These are phyloP conservation scores for Penicillium olsonii DNA, from an alignment of 2,329 filamentous ascomycete species.

Conservation along the genomic window DNA sequence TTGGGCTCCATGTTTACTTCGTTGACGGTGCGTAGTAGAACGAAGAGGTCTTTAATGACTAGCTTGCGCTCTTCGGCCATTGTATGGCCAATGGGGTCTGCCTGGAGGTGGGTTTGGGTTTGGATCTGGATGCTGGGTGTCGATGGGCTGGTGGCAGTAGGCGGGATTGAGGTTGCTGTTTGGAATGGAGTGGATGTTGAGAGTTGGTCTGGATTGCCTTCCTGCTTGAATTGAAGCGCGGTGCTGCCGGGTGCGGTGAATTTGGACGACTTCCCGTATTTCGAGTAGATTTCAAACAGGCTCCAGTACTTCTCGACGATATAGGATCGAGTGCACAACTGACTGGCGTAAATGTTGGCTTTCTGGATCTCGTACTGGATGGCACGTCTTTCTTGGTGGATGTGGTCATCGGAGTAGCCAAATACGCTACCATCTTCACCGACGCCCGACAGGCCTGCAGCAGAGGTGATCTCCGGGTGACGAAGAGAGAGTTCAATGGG, in stretches of 20 bases:
- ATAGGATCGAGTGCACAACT: conserved; percentile 78
- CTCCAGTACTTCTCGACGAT: conserved; percentile 85
- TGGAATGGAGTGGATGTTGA: neutral
- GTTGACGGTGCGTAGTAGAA: conserved; percentile 73
- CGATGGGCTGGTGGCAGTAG: neutral
- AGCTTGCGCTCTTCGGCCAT: conserved; percentile 76
- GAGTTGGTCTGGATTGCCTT: conserved; percentile 16
- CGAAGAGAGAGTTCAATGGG: conserved; percentile 68
- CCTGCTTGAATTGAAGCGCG: conserved; percentile 18
- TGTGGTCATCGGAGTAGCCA: conserved; percentile 30
- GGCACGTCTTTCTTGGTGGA: conserved; percentile 29
- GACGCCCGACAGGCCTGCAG: conserved; percentile 10
- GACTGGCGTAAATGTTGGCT: conserved; percentile 82
- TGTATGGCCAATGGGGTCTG: conserved; percentile 58
- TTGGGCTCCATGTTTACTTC: conserved; percentile 82
- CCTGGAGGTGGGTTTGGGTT: conserved; percentile 38
- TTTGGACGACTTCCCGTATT: conserved; percentile 23
- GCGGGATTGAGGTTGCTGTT: neutral
- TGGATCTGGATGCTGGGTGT: conserved; percentile 32
- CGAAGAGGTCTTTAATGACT: conserved; percentile 78
- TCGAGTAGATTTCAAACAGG: conserved; percentile 65
- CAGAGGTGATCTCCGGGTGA: conserved; percentile 18
- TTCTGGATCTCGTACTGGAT: conserved; percentile 89
- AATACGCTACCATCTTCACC: conserved; percentile 21
- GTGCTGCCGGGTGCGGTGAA: conserved; percentile 12